phyloP scores from a whole-genome alignment of 2,329 filamentous ascomycete species.

The Kalaharituber pfeilii region DNA sequence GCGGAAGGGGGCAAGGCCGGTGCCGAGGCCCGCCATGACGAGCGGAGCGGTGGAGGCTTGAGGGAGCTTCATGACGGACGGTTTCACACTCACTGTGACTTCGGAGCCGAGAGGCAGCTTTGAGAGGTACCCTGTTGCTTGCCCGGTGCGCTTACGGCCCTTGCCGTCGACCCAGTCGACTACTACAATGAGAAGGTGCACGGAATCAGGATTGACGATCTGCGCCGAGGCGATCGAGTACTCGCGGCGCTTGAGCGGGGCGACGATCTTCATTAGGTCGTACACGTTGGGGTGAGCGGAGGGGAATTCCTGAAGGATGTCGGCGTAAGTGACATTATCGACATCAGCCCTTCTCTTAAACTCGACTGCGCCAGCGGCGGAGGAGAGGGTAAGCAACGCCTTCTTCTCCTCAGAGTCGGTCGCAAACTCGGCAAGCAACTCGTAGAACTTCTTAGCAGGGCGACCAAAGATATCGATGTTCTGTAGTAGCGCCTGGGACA shows the following conservation, averaged over 20 bases:
- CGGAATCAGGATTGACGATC: conserved; percentile 75
- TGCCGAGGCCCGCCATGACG: conserved; percentile 98
- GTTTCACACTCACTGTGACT: conserved; percentile 88
- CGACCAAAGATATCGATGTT: conserved; percentile 95
- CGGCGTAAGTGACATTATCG: conserved; percentile 79
- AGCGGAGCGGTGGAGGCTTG: conserved; percentile 70
- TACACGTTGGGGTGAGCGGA: conserved; percentile 80
- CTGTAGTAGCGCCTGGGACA: conserved; percentile 78
- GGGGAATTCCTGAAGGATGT: conserved; percentile 73
- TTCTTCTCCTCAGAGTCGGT: conserved; percentile 66
- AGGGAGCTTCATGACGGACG: conserved; percentile 98
- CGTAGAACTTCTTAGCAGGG: conserved; percentile 95
- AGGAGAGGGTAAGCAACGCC: conserved; percentile 57
- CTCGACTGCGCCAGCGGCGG: conserved; percentile 64
- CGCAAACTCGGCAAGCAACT: conserved; percentile 72
- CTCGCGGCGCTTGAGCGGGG: conserved; percentile 85
- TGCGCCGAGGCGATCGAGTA: conserved; percentile 99
- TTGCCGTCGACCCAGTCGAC: conserved; percentile 85
- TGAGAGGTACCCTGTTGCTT: conserved; percentile 81
- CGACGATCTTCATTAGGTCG: conserved; percentile 73
- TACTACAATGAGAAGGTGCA: conserved; percentile 90
- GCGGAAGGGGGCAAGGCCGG: conserved; percentile 94
- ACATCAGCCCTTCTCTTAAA: conserved; percentile 87
- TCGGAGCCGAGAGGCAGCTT: conserved; percentile 54
- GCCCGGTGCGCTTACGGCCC: conserved; percentile 77